Percentiles rank a stretch among this genome's conserved stretches.
phyloP scores from a whole-genome alignment of 345 rosid genomes.

The Euphorbia lathyris region DNA sequence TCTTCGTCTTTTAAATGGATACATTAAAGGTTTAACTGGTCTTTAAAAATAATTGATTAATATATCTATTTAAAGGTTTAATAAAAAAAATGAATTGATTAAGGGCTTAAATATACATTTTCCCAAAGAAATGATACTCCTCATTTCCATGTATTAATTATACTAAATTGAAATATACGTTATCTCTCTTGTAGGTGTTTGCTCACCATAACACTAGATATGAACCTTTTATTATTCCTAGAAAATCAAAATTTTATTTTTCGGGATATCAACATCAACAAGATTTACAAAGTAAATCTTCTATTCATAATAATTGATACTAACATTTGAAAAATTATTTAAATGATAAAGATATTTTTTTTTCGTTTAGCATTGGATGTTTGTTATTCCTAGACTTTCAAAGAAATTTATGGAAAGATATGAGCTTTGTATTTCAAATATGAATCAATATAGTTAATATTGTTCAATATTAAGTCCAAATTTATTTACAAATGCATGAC shows the following conservation, averaged over 20 bases:
- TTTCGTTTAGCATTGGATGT: slow-evolving; percentile 15
- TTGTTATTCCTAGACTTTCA: slow-evolving; percentile 11
- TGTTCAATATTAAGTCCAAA: neutral
- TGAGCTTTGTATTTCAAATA: neutral
- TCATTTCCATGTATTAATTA: too few species aligned
- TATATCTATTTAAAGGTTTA: too few species aligned
- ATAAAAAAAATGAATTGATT: too few species aligned
- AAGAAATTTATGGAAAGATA: slow-evolving; percentile 15
- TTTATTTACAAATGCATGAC: too few species aligned
- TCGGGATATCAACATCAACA: slow-evolving; percentile 40
- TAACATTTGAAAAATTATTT: too few species aligned
- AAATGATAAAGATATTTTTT: neutral
- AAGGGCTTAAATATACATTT: too few species aligned
- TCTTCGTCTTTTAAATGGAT: too few species aligned
- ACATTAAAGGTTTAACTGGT: too few species aligned
- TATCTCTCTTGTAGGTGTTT: slow-evolving; percentile 44
- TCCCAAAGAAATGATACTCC: too few species aligned
- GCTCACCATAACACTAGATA: slow-evolving; percentile 59
- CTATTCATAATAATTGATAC: too few species aligned
- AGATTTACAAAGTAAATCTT: slow-evolving; percentile 40
- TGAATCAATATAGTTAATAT: too few species aligned
- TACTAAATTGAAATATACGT: neutral
- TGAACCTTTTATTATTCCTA: slow-evolving; percentile 34
- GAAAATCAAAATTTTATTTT: slow-evolving; percentile 35
- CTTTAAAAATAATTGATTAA: too few species aligned